Percentiles rank a stretch among this genome's conserved stretches.
phyloP scores from a whole-genome alignment of 768 basidiomycete genomes.

The Mycena crocata region DNA sequence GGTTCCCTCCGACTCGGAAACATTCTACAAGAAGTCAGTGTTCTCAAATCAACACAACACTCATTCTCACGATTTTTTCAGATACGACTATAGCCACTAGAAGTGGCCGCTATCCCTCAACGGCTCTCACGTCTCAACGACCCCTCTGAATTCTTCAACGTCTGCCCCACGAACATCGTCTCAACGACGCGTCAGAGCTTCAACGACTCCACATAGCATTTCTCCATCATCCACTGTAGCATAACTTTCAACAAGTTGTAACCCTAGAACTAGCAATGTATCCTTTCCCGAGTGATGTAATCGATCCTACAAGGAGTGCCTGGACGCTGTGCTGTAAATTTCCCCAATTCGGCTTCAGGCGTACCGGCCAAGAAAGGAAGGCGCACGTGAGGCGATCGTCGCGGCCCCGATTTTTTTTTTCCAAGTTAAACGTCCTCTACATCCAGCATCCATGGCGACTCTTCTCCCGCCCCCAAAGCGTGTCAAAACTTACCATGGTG shows the following conservation, averaged over 20 bases:
- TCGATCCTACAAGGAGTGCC: too few species aligned
- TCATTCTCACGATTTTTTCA: too few species aligned
- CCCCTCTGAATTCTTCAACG: constrained; percentile 29
- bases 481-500: constrained; percentile 82
- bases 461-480: constrained; percentile 91
- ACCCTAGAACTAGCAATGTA: constrained; percentile 8
- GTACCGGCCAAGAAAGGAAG: too few species aligned
- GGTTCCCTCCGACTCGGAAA: constrained; percentile 81
- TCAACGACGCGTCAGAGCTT: too few species aligned
- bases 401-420: too few species aligned
- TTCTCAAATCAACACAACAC: background rate
- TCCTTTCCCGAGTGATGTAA: too few species aligned
- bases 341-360: too few species aligned
- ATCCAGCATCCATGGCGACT: constrained; percentile 93
- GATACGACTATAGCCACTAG: constrained; percentile 62
- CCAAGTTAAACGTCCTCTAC: too few species aligned
- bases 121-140: constrained; percentile 7
- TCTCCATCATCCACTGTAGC: constrained; percentile 15
- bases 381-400: too few species aligned
- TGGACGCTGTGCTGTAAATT: too few species aligned
- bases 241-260: constrained; percentile 29
- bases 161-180: background rate
- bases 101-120: background rate
- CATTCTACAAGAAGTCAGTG: constrained; percentile 85
- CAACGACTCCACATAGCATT: constrained; percentile 9